Evolutionary conservation across 805 yeast genomes (phyloP).

Genomic region (Candida silvicultrix): DNA sequence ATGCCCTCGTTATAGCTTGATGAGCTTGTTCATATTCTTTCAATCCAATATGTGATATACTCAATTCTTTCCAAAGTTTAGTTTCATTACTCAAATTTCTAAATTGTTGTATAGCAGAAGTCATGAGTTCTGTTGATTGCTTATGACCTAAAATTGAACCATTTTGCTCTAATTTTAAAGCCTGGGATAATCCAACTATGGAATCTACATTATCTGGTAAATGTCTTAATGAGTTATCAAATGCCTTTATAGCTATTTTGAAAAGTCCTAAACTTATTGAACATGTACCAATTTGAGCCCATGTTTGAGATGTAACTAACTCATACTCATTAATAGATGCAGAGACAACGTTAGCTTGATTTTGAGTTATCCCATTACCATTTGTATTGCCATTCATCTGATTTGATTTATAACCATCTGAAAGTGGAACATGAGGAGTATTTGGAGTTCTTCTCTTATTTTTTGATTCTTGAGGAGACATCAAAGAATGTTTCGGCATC

Average conservation of each 20-base stretch:
- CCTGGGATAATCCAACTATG: constrained; percentile 9
- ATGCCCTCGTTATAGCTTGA: constrained; percentile 36
- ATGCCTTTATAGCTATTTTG: constrained; percentile 4
- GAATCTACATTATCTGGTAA: constrained; percentile 18
- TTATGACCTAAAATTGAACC: constrained; percentile 6
- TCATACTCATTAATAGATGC: not conserved
- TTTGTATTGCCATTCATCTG: not conserved
- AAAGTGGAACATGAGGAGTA: not conserved
- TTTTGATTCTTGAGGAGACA: not conserved
- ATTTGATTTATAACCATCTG: not conserved
- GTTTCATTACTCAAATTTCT: constrained; percentile 34
- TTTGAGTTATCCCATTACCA: not conserved
- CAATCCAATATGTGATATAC: constrained; percentile 42
- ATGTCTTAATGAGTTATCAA: constrained; percentile 17
- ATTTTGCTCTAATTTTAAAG: constrained; percentile 8
- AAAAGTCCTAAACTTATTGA: constrained; percentile 35
- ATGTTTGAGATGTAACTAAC: constrained; percentile 29
- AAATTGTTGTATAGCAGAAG: constrained; percentile 18
- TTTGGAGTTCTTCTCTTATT: not conserved
- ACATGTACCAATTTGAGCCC: constrained; percentile 42
- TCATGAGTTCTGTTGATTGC: constrained; percentile 15
- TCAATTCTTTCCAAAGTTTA: constrained; percentile 40
- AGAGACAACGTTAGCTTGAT: not conserved
- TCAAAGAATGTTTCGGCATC: not conserved
- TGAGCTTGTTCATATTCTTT: constrained; percentile 49